Conservation (phyloP, 2,329 filamentous ascomycete genomes). For the Pseudogymnoascus sp. region DNA sequence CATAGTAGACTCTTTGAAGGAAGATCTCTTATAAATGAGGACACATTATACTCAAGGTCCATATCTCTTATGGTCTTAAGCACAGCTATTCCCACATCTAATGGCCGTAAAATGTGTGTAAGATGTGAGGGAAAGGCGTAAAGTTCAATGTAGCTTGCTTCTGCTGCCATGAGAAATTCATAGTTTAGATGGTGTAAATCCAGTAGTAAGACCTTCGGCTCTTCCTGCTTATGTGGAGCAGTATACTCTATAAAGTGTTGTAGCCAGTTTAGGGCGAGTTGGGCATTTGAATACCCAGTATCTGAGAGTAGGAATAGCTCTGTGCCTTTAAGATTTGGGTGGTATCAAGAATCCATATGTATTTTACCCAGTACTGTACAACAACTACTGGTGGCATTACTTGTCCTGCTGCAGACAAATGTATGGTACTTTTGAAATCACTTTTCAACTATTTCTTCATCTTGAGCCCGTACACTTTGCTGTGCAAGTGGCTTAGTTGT, state of each 20-base stretch:
- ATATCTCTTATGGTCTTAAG: neutral
- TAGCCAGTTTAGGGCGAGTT: neutral
- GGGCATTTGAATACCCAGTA: neutral
- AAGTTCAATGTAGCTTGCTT: neutral
- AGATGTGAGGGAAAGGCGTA: neutral
- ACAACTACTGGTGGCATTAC: neutral
- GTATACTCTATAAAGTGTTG: neutral
- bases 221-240: neutral
- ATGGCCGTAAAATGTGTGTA: neutral
- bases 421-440: no score
- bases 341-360: neutral
- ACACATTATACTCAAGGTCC: neutral
- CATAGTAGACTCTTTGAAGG: neutral
- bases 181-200: no score
- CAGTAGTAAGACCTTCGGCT: neutral
- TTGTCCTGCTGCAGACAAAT: neutral
- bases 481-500: neutral
- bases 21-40: constrained; percentile 5
- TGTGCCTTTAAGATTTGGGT: neutral
- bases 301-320: neutral
- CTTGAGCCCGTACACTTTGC: neutral
- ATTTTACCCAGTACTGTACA: neutral
- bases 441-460: no score
- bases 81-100: neutral
- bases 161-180: neutral